Evolutionary conservation across 208 protist species (phyloP), one percentile per base, ranked within the genome.

Genomic region (Trypanosoma mega): DNA sequence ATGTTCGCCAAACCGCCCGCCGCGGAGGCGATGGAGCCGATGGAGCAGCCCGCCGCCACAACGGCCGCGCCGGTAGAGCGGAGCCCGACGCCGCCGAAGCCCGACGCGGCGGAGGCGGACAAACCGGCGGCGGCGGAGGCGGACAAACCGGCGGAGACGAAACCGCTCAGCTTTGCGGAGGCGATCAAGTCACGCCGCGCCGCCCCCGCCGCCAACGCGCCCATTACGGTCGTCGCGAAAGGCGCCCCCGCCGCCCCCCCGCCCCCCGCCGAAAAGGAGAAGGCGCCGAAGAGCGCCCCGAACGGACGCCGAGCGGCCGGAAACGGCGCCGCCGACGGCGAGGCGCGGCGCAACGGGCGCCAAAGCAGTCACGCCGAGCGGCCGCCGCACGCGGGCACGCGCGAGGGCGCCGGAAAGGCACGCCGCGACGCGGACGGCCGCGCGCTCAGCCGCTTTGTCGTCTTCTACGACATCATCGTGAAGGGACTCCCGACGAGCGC

Each of bases 381-480:
- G 41, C 50, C 3, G 50, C 39, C 14, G 57, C 16, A 21, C 47
- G 26, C 14, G 12, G n/a, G 12, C 29, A 41, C 33, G 20, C 49
- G 24, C 27, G 56, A 44, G 18, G 14, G 21, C 11, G 33, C 31
- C 9, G 47, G 41, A n/a, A 61, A 20, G 24, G 58, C 54, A 37
- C 43, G 59, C n/a, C 63, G 54, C 31, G 57, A 63, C 43, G 57
- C 41, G 39, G 65, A 64, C 20, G 65, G 56, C 8, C 65, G 65
- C 46, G 23, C 51, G 49, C 60, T 60, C 24, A 63, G 55, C 57
- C 29, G 50, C 20, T 47, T 45, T 76, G 59, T 87, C 7, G 66
- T 92, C 16, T 92, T 79, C 68, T 91, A 87, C 57, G 80, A 92
- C 63, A 74, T 92, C 27, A 85, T 92, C 41, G 51, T 88, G 26